Evolutionary conservation across 345 rosid genomes (phyloP).

Genomic region (Lenwebbia sp.): DNA sequence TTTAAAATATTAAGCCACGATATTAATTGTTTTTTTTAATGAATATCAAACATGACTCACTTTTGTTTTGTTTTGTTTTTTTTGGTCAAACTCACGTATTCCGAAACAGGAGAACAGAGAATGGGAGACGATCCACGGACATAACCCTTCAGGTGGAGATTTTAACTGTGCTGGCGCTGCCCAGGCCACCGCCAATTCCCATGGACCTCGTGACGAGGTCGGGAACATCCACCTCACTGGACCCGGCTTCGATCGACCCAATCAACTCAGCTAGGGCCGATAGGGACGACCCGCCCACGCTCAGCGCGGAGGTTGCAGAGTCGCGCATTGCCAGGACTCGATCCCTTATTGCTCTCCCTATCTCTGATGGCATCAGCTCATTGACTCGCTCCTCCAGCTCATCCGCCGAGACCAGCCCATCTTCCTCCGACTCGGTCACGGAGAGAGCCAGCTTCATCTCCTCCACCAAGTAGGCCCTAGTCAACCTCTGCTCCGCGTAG

Average conservation of each 20-base stretch:
- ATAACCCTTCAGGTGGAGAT: background rate
- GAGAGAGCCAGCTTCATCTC: conserved; percentile 14
- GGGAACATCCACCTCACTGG: background rate
- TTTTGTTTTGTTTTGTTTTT: too few relatives aligned
- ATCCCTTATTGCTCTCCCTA: background rate
- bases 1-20: too few relatives aligned
- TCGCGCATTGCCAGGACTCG: background rate
- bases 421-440: background rate
- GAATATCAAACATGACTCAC: background rate
- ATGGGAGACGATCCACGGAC: background rate
- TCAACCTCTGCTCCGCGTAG: conserved; percentile 25
- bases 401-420: too few relatives aligned
- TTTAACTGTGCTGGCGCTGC: background rate
- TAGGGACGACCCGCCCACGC: conserved; percentile 8
- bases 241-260: background rate
- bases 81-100: too few relatives aligned
- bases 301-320: background rate
- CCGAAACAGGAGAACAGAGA: too few relatives aligned
- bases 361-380: too few relatives aligned
- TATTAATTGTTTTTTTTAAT: background rate
- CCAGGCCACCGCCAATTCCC: background rate
- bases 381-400: too few relatives aligned
- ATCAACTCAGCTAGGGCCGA: conserved; percentile 1
- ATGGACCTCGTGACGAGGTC: background rate
- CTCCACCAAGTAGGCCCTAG: conserved; percentile 6